Evolutionary conservation across 306 rosid genomes (phyloP).

Genomic region (Pyrus betulifolia): DNA sequence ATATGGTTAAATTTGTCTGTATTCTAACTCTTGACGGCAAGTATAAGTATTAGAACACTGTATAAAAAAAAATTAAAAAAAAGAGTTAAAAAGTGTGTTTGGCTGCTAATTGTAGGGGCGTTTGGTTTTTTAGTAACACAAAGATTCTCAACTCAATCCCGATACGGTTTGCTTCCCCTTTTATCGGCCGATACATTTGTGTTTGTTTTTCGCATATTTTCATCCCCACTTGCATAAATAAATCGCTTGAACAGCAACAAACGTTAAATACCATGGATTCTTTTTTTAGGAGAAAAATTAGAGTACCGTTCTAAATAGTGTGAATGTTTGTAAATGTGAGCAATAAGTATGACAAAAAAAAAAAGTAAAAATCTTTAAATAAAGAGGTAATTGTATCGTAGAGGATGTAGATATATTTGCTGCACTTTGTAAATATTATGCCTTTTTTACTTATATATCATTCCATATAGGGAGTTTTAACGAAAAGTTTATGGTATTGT

Average conservation of each 20-base stretch:
- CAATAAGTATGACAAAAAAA: no score
- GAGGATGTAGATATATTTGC: no score
- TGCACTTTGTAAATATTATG: no score
- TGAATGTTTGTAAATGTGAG: no score
- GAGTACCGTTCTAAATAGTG: no score
- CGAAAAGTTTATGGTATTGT: no score
- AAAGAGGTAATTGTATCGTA: no score
- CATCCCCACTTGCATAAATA: neutral
- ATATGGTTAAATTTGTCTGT: no score
- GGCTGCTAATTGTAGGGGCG: neutral
- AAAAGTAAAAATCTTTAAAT: no score
- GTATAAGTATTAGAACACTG: neutral
- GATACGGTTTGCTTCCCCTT: conserved; percentile 22
- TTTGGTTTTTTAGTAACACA: conserved; percentile 6
- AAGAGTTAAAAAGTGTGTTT: conserved; percentile 2
- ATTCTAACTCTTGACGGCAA: no score
- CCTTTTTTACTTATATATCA: no score
- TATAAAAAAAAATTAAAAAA: neutral
- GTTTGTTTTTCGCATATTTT: neutral
- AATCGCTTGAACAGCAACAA: neutral
- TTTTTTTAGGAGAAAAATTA: neutral
- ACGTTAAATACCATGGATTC: neutral
- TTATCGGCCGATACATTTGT: neutral
- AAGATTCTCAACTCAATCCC: conserved; percentile 42
- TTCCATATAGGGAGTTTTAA: no score